Evolutionary conservation across 2,329 filamentous ascomycete genomes (phyloP), one percentile per base, ranked within the genome.

Genomic region (Penicillium thymicola): DNA sequence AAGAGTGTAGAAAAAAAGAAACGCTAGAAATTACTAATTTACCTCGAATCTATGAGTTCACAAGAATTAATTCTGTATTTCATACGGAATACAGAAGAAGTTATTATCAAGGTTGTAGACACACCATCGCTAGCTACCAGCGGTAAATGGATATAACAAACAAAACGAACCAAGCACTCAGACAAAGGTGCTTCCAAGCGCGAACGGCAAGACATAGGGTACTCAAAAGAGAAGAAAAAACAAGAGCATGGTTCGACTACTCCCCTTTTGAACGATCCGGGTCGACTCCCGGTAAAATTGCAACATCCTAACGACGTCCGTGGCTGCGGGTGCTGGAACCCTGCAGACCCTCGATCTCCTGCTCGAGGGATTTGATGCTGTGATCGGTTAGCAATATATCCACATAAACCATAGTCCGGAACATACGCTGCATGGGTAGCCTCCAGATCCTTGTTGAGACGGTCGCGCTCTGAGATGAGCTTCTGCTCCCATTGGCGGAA

Each of bases 401-500:
- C 13, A n/a, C n/a, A 14, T 4, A 30, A 8, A 3, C 21, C n/a
- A 32, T 11, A 23, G 2, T 28, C 25, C 14, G 36, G 45, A 56
- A 76, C 77, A 60, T 78, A 81, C 75, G 82, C 88, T 71, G 94
- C 93, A 72, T 99, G 95, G 67, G 93, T 97, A 78, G 90, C 89
- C 82, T 99, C 94, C 76, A 99, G 86, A 74, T 99, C 94, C 87
- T 99, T 99, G 87, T 99, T 99, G 80, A 99, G 87, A 69, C 94
- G 91, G 78, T 99, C 95, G 78, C 94, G 89, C 85, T 99, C 94
- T 62, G 90, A 88, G 72, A 99, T 99, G 76, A 99, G 90, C 86
- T 97, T 97, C 86, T 99, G 94, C 82, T 99, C 94, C 94, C 94
- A 99, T 80, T 96, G 89, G 78, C 95, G 87, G 88, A 99, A 99